These are phyloP conservation scores for Irpex sp. DNA, from an alignment of 1,284 basidiomycete species.

Conservation along the genomic window DNA sequence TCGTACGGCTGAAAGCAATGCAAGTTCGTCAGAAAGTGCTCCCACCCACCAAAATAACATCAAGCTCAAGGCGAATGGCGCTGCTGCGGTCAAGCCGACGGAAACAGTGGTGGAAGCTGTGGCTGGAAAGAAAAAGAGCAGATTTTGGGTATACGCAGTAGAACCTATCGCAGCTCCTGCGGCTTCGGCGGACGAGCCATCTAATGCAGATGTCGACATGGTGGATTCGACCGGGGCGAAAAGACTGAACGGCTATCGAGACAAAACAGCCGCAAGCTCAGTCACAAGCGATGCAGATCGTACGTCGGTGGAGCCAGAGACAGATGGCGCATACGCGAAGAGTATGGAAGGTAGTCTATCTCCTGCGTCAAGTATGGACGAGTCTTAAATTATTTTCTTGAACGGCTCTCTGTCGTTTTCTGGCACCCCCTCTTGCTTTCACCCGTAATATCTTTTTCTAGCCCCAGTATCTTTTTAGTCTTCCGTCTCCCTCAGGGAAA, in stretches of 20 bases:
- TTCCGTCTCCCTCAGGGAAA: neutral
- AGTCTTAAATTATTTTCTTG: constrained; percentile 20
- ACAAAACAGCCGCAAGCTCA: constrained; percentile 2
- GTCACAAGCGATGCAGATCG: constrained; percentile 7
- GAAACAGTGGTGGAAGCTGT: constrained; percentile 70
- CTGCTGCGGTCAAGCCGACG: constrained; percentile 59
- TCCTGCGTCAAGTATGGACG: constrained; percentile 30
- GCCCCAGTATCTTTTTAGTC: neutral
- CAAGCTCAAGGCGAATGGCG: constrained; percentile 38
- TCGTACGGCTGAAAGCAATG: constrained; percentile 66
- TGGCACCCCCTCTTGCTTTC: neutral
- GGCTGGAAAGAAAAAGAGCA: constrained; percentile 74
- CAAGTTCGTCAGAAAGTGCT: constrained; percentile 48
- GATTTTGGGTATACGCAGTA: constrained; percentile 80
- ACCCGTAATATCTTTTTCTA: constrained; percentile 1
- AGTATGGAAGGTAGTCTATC: constrained; percentile 29
- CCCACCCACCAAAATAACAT: constrained; percentile 30
- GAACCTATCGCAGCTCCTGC: constrained; percentile 46
- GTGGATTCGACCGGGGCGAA: constrained; percentile 19
- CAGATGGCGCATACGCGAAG: constrained; percentile 21
- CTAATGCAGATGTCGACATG: constrained; percentile 9
- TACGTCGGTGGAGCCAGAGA: constrained; percentile 14
- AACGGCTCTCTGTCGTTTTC: neutral
- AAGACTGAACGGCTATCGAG: constrained; percentile 8
- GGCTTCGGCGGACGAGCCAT: constrained; percentile 5